Percentiles rank a stretch among this genome's conserved stretches.
Conservation (phyloP, 2,329 filamentous ascomycete species). For the Monascus ruber region DNA sequence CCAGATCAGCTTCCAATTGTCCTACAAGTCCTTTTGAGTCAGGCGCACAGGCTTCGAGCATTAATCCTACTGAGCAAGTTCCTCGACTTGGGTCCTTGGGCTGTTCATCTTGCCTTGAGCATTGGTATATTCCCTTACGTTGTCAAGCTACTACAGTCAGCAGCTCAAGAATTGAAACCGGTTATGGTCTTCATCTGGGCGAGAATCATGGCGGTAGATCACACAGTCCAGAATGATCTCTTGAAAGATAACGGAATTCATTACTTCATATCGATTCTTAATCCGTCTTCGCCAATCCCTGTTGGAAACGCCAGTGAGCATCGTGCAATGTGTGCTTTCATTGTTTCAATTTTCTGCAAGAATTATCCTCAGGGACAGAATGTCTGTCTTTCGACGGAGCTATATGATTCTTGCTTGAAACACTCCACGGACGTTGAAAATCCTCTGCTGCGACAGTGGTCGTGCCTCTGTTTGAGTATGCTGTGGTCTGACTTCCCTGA, state of each 20-base stretch:
- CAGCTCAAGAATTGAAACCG: slow-evolving; percentile 85
- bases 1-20: slow-evolving; percentile 95
- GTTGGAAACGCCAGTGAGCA: slow-evolving; percentile 86
- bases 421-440: slow-evolving; percentile 82
- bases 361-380: slow-evolving; percentile 84
- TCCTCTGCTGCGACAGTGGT: slow-evolving; percentile 84
- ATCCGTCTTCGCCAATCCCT: slow-evolving; percentile 69
- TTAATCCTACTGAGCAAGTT: slow-evolving; percentile 88
- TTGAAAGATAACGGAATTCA: slow-evolving; percentile 95
- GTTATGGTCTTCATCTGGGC: slow-evolving; percentile 99
- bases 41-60: slow-evolving; percentile 83
- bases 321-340: slow-evolving; percentile 97
- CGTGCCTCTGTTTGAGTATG: slow-evolving; percentile 88
- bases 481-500: slow-evolving; percentile 85
- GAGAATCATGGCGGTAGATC: slow-evolving; percentile 84
- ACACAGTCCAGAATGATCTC: slow-evolving; percentile 83
- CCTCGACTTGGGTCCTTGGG: slow-evolving; percentile 91
- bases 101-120: slow-evolving; percentile 91
- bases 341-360: slow-evolving; percentile 93
- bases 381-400: slow-evolving; percentile 79
- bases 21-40: slow-evolving; percentile 86
- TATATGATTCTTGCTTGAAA: slow-evolving; percentile 75
- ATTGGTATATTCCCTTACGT: slow-evolving; percentile 99
- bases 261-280: slow-evolving; percentile 90
- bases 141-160: slow-evolving; percentile 90